Evolutionary conservation across 2,329 filamentous ascomycete species (phyloP), one percentile per base, ranked within the genome.

Genomic region (Ophiostoma fasciatum): DNA sequence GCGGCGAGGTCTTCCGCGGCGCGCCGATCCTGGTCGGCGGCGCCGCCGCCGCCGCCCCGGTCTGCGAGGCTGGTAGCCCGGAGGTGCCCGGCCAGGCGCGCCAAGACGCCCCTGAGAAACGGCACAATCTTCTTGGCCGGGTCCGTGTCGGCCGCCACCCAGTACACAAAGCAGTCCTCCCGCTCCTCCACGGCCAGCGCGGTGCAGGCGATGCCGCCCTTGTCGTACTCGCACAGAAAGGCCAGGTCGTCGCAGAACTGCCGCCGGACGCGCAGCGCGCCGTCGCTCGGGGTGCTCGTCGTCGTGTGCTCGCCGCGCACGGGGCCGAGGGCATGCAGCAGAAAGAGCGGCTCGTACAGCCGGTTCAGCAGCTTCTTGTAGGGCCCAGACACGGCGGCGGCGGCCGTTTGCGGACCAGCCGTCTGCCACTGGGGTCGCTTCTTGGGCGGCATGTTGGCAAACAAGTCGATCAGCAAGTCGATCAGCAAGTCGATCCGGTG

Each of bases 201-300:
- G 1, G 64, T 59, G n/a, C 57, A 60, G 0, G 57, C 57, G 3
- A 49, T 43, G 3, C 64, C 65, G 0, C 64, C 64, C 41, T 64
- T 67, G 0, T 49, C 42, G 32, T 56, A 56, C 37, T 67, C 64
- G 41, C 62, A 66, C 7, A 68, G 43, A 43, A 59, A 64, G 8
- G 60, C 52, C 2, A 68, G 45, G 20, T 57, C 56, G 4, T 53
- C 48, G 1, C 62, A 48, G 19, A 66, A 58, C 2, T 52, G 44
- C 4, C 45, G 42, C 18, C 44, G 41, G 38, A 26, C 19, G 15
- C 40, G 28, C 7, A 13, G 18, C 18, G 34, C 41, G 22, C 18
- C 35, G 19, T 38, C 28, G 14, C 35, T 28, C 1, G 27, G 28
- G 0, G 28, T 36, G n/a, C 5, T 7, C 3, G 25, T 28, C 3